Base-by-base conservation (phyloP, 495 filamentous ascomycete species). In the Penicillium manginii region DNA sequence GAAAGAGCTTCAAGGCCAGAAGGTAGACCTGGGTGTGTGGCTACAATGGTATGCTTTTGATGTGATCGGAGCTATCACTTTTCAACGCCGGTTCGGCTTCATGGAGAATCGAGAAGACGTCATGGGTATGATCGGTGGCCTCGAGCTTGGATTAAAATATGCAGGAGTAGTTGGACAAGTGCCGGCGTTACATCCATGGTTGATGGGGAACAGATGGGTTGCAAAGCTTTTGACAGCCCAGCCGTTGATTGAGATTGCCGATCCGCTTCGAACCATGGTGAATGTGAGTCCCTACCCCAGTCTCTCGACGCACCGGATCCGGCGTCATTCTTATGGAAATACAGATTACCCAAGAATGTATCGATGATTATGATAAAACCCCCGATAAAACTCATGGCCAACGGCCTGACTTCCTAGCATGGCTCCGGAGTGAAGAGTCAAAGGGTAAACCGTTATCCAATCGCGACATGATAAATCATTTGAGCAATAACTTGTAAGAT, bases 31-130 rank as follows among this genome's bases (percentile, higher is more conserved):
- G 49, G 80, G 79, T 4, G 72, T 21, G 32, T 82, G 79, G 77
- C 61, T 83, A n/a, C 79, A 81, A 51, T 81, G 69, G 49, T 84
- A 78, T 52, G 79, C 80, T 0, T 82, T 80, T 61, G 82, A 83
- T 52, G 80, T 84, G 1, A 85, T 86, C 53, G 81, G 83, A 17
- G 79, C 45, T 10, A 62, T 61, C 26, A 65, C 62, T 11, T 61
- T 65, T 22, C 46, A 47, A 39, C 46, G 42, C 1, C 37, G 55
- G 32, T 59, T 65, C 19, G 62, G 59, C 0, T 59, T 64, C 7
- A 54, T 61, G 55, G 54, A 64, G 22, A 48, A 55, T 14, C 19
- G 50, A 1, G 18, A 51, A 22, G 62, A 64, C 53, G 47, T 64
- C 2, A 12, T 50, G 2, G 39, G 50, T 21, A 64, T 64, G 54